Percentiles rank a stretch among this genome's conserved stretches.
These are phyloP conservation scores for Dichotomopilus funicola DNA, from an alignment of 2,329 filamentous ascomycete species.

Conservation along the genomic window DNA sequence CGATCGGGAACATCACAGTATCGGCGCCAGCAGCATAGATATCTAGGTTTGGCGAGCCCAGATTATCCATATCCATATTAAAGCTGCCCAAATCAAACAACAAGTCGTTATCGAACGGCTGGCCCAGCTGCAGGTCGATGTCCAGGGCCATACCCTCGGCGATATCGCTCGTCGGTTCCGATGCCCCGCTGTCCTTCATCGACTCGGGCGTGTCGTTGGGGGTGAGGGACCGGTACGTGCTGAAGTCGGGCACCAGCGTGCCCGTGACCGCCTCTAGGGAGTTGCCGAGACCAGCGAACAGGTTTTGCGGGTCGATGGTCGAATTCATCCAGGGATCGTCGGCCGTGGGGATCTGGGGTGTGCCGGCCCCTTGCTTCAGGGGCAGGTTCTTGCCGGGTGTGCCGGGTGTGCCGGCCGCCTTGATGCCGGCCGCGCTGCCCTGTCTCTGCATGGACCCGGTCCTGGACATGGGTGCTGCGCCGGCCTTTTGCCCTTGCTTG, in stretches of 20 bases:
- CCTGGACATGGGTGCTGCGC: constrained; percentile 45
- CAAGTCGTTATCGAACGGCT: constrained; percentile 41
- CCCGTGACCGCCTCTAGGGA: constrained; percentile 36
- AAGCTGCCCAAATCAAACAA: constrained; percentile 38
- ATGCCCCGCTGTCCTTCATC: constrained; percentile 52
- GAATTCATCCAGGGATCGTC: constrained; percentile 31
- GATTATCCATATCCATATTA: constrained; percentile 29
- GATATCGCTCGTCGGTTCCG: constrained; percentile 57
- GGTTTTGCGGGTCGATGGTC: constrained; percentile 48
- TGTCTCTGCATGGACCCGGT: constrained; percentile 47
- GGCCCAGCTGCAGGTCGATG: constrained; percentile 44
- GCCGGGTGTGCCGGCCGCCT: constrained; percentile 29
- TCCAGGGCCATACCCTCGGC: constrained; percentile 49
- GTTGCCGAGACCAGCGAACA: constrained; percentile 35
- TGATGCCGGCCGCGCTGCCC: constrained; percentile 38
- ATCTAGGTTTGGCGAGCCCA: constrained; percentile 22
- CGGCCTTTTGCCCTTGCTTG: constrained; percentile 41
- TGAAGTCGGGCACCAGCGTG: constrained; percentile 48
- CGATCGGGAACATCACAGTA: constrained; percentile 35
- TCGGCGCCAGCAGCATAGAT: constrained; percentile 21
- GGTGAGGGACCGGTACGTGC: constrained; percentile 48
- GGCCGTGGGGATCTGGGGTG: constrained; percentile 10
- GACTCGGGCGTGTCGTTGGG: constrained; percentile 61
- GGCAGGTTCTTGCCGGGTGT: constrained; percentile 27
- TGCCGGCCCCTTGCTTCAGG: constrained; percentile 23